A percentile compares a stretch with the other conserved stretches of the same genome.
phyloP scores from a whole-genome alignment of 257 asterid species.

The Parsonsia alboflavescens region DNA sequence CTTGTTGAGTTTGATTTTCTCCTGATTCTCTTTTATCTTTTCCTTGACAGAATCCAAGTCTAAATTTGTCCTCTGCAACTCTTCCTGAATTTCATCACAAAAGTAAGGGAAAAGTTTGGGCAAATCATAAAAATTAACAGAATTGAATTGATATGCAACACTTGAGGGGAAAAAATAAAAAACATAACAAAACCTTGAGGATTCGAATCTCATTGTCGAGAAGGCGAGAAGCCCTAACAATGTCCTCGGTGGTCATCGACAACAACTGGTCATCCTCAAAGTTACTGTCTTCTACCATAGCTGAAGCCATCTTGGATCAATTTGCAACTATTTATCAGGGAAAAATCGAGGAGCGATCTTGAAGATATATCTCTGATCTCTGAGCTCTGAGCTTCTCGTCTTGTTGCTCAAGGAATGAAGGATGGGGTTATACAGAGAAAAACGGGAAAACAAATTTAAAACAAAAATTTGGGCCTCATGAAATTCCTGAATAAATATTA shows the following conservation, averaged over 20 bases:
- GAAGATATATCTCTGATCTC: neutral
- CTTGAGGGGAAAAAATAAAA: neutral
- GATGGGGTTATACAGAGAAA: neutral
- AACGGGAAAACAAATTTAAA: neutral
- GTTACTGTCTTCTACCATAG: constrained; percentile 75
- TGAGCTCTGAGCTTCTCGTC: neutral
- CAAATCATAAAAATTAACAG: neutral
- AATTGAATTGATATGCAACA: neutral
- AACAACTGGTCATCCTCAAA: constrained; percentile 75
- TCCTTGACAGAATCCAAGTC: constrained; percentile 76
- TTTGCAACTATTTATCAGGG: neutral
- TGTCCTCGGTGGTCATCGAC: constrained; percentile 79
- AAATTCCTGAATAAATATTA: too few relatives aligned
- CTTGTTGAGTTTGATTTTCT: constrained; percentile 80
- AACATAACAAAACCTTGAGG: constrained; percentile 42
- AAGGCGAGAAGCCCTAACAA: constrained; percentile 80
- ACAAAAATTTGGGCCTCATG: neutral
- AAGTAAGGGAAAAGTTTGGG: neutral
- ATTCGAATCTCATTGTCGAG: constrained; percentile 80
- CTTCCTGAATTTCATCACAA: constrained; percentile 45
- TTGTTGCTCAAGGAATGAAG: neutral
- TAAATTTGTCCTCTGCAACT: constrained; percentile 73
- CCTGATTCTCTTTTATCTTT: constrained; percentile 82
- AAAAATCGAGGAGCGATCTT: neutral
- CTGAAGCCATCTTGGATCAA: constrained; percentile 56